Percentiles rank a stretch among this genome's conserved stretches.
These are phyloP conservation scores for Podospora tetraspora DNA, from an alignment of 495 filamentous ascomycete genomes.

Conservation along the genomic window DNA sequence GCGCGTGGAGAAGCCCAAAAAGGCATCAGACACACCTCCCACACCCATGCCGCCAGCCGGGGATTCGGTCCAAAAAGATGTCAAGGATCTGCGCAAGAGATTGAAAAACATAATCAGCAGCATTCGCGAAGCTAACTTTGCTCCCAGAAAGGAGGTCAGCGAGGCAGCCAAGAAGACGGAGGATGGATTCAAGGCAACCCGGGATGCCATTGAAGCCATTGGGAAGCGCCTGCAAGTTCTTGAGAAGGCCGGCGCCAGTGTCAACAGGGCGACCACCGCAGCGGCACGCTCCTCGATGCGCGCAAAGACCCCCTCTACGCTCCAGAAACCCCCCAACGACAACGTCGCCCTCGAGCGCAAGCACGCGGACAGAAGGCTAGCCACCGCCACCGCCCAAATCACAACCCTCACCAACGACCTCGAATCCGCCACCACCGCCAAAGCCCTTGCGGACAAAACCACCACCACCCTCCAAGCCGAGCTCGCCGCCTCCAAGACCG, in stretches of 20 bases:
- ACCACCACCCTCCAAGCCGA: background rate
- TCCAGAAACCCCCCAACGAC: background rate
- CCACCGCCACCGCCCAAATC: background rate
- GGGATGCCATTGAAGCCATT: background rate
- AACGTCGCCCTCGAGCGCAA: background rate
- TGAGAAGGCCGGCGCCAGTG: background rate
- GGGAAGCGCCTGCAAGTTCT: background rate
- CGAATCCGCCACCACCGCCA: background rate
- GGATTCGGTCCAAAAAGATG: background rate
- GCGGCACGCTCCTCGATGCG: background rate
- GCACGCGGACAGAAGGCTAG: background rate
- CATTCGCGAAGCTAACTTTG: background rate
- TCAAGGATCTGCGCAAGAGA: background rate
- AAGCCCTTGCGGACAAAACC: background rate
- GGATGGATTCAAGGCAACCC: background rate
- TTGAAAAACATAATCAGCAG: background rate
- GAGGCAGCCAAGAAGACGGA: background rate
- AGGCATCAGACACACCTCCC: background rate
- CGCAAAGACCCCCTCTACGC: background rate
- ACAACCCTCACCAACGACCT: background rate
- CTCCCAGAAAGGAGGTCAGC: background rate
- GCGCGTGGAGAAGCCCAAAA: background rate
- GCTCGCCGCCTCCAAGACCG: background rate
- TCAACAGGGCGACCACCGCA: background rate
- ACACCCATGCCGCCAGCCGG: background rate